Conservation (phyloP, 345 rosid genomes). For the Erysimum cheiranthoides region DNA sequence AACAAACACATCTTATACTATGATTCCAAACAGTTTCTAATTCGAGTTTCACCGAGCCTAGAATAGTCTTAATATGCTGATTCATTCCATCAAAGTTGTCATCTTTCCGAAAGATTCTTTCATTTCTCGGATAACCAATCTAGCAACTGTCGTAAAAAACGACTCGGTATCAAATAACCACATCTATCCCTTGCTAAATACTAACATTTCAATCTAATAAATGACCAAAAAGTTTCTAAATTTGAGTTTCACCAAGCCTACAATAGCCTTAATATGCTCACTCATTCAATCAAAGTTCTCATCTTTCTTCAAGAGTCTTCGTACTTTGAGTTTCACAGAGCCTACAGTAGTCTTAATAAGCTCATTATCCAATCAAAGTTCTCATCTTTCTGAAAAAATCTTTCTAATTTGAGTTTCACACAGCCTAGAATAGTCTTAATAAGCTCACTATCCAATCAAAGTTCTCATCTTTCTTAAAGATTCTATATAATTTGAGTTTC, state of each 20-base stretch:
- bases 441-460: too few species aligned
- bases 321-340: not conserved
- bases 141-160: not conserved
- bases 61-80: not conserved
- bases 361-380: too few species aligned
- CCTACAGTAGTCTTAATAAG: not conserved
- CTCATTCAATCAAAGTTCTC: not conserved
- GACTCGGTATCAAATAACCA: too few species aligned
- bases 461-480: not conserved
- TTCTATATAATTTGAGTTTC: not conserved
- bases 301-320: not conserved
- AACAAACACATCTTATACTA: not conserved
- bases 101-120: not conserved
- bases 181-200: too few species aligned
- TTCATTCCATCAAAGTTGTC: slow-evolving; percentile 6
- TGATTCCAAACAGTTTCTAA: not conserved
- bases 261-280: not conserved
- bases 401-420: too few species aligned
- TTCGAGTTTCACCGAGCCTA: not conserved
- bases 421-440: too few species aligned
- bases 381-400: too few species aligned
- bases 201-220: too few species aligned
- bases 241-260: not conserved
- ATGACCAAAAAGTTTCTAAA: not conserved
- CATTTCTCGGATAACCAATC: not conserved